Evolutionary conservation across 2,329 filamentous ascomycete genomes (phyloP).

Genomic region (Cryoendolithus antarcticus): DNA sequence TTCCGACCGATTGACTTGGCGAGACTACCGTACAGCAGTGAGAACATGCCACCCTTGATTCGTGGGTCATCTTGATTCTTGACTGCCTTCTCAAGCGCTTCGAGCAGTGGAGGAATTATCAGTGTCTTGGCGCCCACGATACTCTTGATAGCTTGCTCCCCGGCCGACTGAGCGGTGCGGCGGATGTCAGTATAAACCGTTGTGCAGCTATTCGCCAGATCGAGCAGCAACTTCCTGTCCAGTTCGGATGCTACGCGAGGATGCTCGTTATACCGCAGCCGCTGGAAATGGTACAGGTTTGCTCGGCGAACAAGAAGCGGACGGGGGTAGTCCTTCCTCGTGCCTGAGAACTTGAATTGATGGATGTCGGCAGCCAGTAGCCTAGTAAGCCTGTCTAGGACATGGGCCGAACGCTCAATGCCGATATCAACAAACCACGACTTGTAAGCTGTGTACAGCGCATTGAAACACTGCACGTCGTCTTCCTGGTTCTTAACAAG

Average conservation of each 20-base stretch:
- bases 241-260: slow-evolving; percentile 81
- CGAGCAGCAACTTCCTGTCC: slow-evolving; percentile 71
- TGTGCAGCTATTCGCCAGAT: slow-evolving; percentile 79
- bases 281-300: slow-evolving; percentile 86
- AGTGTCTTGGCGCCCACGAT: slow-evolving; percentile 78
- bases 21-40: slow-evolving; percentile 75
- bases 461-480: slow-evolving; percentile 89
- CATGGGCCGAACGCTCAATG: slow-evolving; percentile 87
- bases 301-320: slow-evolving; percentile 86
- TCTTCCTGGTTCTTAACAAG: slow-evolving; percentile 77
- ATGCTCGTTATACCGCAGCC: slow-evolving; percentile 85
- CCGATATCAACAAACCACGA: slow-evolving; percentile 98
- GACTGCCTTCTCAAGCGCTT: slow-evolving; percentile 65
- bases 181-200: slow-evolving; percentile 92
- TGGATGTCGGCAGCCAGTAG: slow-evolving; percentile 78
- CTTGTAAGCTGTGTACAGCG: slow-evolving; percentile 80
- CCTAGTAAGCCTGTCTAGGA: slow-evolving; percentile 73
- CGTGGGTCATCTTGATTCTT: slow-evolving; percentile 71
- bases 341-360: slow-evolving; percentile 86
- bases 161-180: slow-evolving; percentile 80
- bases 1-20: slow-evolving; percentile 79
- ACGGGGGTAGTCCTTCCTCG: slow-evolving; percentile 84
- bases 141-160: slow-evolving; percentile 85
- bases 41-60: slow-evolving; percentile 91
- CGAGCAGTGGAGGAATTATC: slow-evolving; percentile 81